Base-by-base conservation (phyloP, 495 filamentous ascomycete genomes). In the Penicillium coprophilum region DNA sequence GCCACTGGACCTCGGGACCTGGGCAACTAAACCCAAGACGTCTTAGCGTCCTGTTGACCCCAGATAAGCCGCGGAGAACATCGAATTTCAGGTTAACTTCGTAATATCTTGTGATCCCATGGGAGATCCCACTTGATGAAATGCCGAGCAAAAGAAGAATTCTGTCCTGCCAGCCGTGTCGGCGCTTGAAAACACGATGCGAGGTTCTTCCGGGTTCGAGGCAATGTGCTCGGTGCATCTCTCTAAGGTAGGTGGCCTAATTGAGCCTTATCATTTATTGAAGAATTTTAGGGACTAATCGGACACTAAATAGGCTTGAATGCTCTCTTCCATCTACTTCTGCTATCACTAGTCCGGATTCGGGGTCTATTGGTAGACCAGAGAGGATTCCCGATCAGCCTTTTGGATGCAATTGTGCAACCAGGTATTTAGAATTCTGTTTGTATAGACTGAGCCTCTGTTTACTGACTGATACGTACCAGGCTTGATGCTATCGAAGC, bases 1-100 rank as follows among this genome's bases (percentile, higher is more conserved):
- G 36, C n/a, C 41, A 38, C 34, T 38, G 34, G 34, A 38, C 34
- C 34, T 38, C 34, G 34, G 34, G 34, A 36, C 13, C 32, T 38
- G 34, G 15, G 15, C 15, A 38, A 13, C 52, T 54, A 54, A 54
- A 46, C 52, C 52, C 41, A 45, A 54, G 23, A 19, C 28, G 52
- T 34, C 17, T 46, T 54, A 54, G 52, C 50, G 23, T 31, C 41
- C 21, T 44, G 31, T 45, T 17, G 27, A 54, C 51, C 51, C 51
- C 52, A 46, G 52, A 46, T 46, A 54, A 54, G 40, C 51, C n/a
- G 51, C 51, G 51, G 52, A 54, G 41, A 54, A 54, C 52, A 54
- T 54, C 52, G 36, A 28, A 38, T 40, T 46, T 30, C 48, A 50
- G 31, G 28, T 46, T 34, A 20, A 54, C 52, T 38, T 54, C 41